Base-by-base conservation (phyloP, 192 early-diverging fungal species). In the Coemansia sp. region DNA sequence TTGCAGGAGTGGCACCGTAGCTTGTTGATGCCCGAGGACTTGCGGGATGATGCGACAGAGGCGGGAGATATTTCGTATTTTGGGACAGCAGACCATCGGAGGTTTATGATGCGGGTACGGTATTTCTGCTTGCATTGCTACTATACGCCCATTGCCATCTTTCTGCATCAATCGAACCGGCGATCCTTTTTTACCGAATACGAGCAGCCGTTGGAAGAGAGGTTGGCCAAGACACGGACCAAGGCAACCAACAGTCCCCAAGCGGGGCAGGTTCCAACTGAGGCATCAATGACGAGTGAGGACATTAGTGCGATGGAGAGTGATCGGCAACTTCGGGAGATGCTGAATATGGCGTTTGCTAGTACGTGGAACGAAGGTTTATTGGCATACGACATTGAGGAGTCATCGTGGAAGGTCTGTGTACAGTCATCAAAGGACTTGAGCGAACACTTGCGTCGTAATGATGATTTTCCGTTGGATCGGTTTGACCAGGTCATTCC, bases 21-120 rank as follows among this genome's bases (percentile, higher is more conserved):
- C 23, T 39, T 73, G 5, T 20, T 66, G 27, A 25, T 62, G 57
- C 69, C 69, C 12, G 69, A 73, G 37, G 69, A 73, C 6, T 47
- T 73, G 54, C 62, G 69, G 12, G 69, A 73, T 42, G 69, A 73
- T 30, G 52, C 69, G 0, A 54, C 53, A 13, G 56, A 59, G 11
- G 62, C 69, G 5, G 44, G 47, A 1, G 63, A 73, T 20, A 73
- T 73, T 5, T 54, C 69, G 16, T 73, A 66, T 19, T 73, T 73
- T 33, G 69, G 69, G 39, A 65, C 47, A 1, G 69, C 69, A 8
- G 69, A 73, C 29, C 69, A 73, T n/a, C 63, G 69, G 2, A 56
- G 69, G 34, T 73, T 73, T 30, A 73, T 73, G 69, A 73, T 73
- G 69, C 69, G 69, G 10, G 69, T 73, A 46, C 62, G 69, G 12